Evolutionary conservation across 2,329 filamentous ascomycete species (phyloP).

Genomic region (Dactylella cylindrospora): DNA sequence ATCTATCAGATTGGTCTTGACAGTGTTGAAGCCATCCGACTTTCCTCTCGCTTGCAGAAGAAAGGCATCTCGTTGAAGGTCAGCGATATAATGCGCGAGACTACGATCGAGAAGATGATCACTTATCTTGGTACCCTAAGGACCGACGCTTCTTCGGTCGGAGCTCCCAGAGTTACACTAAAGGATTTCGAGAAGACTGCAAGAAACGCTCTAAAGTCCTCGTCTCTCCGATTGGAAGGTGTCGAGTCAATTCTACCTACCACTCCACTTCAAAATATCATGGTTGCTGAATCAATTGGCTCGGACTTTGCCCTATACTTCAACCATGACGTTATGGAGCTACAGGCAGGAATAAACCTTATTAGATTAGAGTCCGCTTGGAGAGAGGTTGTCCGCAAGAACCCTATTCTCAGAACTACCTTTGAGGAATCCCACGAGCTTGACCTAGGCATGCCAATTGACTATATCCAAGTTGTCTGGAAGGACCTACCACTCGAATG

Average conservation of each 20-base stretch:
- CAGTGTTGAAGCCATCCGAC: conserved; percentile 86
- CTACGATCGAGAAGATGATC: conserved; percentile 67
- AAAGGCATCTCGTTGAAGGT: conserved; percentile 64
- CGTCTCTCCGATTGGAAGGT: conserved; percentile 44
- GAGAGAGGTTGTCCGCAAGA: conserved; percentile 60
- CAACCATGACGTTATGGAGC: conserved; percentile 74
- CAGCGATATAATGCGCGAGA: conserved; percentile 73
- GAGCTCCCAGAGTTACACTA: background rate
- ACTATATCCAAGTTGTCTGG: conserved; percentile 62
- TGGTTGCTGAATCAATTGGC: conserved; percentile 77
- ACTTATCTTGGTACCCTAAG: conserved; percentile 44
- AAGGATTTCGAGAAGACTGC: conserved; percentile 43
- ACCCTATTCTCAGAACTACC: conserved; percentile 75
- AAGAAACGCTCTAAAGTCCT: conserved; percentile 19
- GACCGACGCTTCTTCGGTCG: background rate
- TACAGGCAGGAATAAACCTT: conserved; percentile 61
- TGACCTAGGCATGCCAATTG: conserved; percentile 54
- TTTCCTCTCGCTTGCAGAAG: conserved; percentile 70
- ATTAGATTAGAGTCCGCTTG: conserved; percentile 64
- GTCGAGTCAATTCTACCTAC: conserved; percentile 68
- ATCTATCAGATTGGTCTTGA: conserved; percentile 84
- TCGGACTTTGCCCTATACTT: conserved; percentile 77
- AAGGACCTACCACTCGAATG: conserved; percentile 51
- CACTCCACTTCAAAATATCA: conserved; percentile 82
- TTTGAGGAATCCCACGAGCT: conserved; percentile 60